Evolutionary conservation across 495 filamentous ascomycete species (phyloP).

Genomic region (Lichenothelia convexa): DNA sequence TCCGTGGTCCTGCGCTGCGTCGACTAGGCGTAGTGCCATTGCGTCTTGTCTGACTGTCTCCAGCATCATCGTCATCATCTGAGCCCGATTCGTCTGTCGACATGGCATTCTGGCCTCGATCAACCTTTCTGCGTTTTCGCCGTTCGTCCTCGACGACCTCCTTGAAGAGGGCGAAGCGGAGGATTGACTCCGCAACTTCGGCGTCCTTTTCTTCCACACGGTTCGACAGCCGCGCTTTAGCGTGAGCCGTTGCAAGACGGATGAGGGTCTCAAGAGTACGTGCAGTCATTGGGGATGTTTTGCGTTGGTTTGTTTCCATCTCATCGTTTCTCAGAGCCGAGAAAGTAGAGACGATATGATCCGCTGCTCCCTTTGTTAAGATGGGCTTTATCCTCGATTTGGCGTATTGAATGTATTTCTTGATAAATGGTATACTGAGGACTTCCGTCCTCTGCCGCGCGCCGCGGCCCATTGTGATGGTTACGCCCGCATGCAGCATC

Average conservation of each 20-base stretch:
- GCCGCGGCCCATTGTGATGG: slow-evolving; percentile 50
- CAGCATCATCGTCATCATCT: slow-evolving; percentile 32
- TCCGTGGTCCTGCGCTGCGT: not conserved
- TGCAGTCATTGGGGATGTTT: slow-evolving; percentile 87
- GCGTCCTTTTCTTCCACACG: slow-evolving; percentile 89
- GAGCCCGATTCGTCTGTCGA: slow-evolving; percentile 19
- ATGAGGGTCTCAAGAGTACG: slow-evolving; percentile 96
- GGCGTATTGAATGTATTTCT: slow-evolving; percentile 99
- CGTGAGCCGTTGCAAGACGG: slow-evolving; percentile 89
- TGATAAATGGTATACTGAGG: slow-evolving; percentile 96
- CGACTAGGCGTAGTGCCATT: slow-evolving; percentile 1
- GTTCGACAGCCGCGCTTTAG: slow-evolving; percentile 79
- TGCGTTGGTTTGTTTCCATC: slow-evolving; percentile 79
- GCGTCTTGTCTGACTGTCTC: slow-evolving; percentile 14
- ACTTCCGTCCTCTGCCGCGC: slow-evolving; percentile 65
- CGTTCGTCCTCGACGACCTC: slow-evolving; percentile 83
- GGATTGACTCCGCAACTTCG: slow-evolving; percentile 68
- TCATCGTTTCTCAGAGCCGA: slow-evolving; percentile 91
- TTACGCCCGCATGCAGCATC: slow-evolving; percentile 89
- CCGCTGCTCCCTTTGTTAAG: slow-evolving; percentile 79
- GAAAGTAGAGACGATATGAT: slow-evolving; percentile 85
- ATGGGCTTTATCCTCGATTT: slow-evolving; percentile 82
- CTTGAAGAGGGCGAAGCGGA: slow-evolving; percentile 95
- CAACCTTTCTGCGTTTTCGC: slow-evolving; percentile 45
- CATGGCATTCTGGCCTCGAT: slow-evolving; percentile 18